Evolutionary conservation across 1,139 yeast species (phyloP), one percentile per base, ranked within the genome.

Genomic region (Taphrina confusa): DNA sequence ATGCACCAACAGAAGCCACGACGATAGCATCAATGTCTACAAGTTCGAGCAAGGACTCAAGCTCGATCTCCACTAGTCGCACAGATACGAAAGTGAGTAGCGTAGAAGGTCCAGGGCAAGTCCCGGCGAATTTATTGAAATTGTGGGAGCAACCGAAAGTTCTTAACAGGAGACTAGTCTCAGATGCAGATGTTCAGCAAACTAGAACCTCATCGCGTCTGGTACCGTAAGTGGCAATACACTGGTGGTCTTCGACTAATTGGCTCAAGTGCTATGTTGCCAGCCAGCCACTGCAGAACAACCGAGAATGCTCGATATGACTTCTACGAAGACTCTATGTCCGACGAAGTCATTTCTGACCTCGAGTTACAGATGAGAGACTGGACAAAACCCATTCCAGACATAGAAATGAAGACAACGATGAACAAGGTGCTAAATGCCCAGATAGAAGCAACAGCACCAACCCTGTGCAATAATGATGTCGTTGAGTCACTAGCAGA

Each of bases 301-400:
- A n/a, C 49, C 3, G 34, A 39, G 28, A 52, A 31, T 40, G 25
- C 40, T 12, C 57, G 57, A 22, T 31, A 37, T 16, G 57, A 52
- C 49, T 52, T 52, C 12, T 14, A 14, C 33, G 57, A 52, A 22
- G 57, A 39, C 49, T 16, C 39, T 4, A 52, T 52, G 57, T 14
- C 40, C 4, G 6, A 14, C 4, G 6, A 14, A 8, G 42, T 36
- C 9, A 30, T 52, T 20, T 34, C 42, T 20, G 30, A 12, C 40
- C 22, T 40, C 22, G 40, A 40, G 6, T 33, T 52, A 5, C 33
- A 39, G 25, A 16, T 14, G 9, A n/a, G 20, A 2, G 49, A 52
- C 18, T 52, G 57, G 57, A 52, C 40, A 4, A 31, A 9, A 28
- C 40, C 49, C 11, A 8, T 40, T 14, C 36, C 23, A 4, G 14